phyloP scores from a whole-genome alignment of 2,329 filamentous ascomycete genomes.

The Phyllosticta paracitricarpa region DNA sequence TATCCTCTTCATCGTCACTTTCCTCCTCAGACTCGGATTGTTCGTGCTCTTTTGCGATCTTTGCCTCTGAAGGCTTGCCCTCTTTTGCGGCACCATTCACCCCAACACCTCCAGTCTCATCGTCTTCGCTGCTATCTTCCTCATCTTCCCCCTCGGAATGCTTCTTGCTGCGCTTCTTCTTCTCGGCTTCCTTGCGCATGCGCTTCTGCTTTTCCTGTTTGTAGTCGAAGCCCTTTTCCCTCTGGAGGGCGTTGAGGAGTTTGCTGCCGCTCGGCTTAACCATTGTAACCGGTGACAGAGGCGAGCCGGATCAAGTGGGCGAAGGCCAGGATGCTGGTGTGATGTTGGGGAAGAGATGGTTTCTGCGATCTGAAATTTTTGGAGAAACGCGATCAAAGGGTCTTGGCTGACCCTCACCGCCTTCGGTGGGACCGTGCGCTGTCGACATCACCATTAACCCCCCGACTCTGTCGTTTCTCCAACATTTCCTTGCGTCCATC shows the following conservation, averaged over 20 bases:
- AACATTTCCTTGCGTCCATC: not conserved
- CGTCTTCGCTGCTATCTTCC: slow-evolving; percentile 14
- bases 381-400: slow-evolving; percentile 21
- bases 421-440: slow-evolving; percentile 6
- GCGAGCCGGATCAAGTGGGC: slow-evolving; percentile 7
- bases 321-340: not conserved
- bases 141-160: slow-evolving; percentile 26
- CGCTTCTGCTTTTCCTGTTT: slow-evolving; percentile 63
- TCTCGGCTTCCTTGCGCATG: slow-evolving; percentile 23
- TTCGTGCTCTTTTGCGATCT: slow-evolving; percentile 20
- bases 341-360: slow-evolving; percentile 18
- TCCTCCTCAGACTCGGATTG: slow-evolving; percentile 27
- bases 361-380: slow-evolving; percentile 25
- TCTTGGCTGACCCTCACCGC: slow-evolving; percentile 22
- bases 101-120: slow-evolving; percentile 11
- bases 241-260: slow-evolving; percentile 48
- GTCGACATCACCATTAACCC: not conserved
- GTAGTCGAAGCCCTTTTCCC: slow-evolving; percentile 54
- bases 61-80: slow-evolving; percentile 16
- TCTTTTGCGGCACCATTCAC: slow-evolving; percentile 11
- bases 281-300: slow-evolving; percentile 24
- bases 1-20: slow-evolving; percentile 26
- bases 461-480: not conserved
- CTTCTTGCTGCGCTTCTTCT: slow-evolving; percentile 49
- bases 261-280: slow-evolving; percentile 43